Evolutionary conservation across 2,329 filamentous ascomycete genomes (phyloP).

Genomic region (Beauveria rudraprayagi): DNA sequence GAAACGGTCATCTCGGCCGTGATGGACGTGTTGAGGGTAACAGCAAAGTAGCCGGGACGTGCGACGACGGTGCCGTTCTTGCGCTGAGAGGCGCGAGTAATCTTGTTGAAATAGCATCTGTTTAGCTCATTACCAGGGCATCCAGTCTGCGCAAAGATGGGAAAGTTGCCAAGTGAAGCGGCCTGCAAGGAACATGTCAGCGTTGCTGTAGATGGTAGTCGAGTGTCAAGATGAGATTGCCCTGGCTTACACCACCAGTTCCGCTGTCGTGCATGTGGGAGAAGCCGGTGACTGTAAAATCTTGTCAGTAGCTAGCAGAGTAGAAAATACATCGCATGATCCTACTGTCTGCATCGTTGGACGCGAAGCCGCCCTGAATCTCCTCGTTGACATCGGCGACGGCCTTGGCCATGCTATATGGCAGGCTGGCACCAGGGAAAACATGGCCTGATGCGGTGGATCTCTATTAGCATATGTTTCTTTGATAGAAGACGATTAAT

Average conservation of each 20-base stretch:
- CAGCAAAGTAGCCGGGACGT: slow-evolving; percentile 53
- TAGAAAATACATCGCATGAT: neutral
- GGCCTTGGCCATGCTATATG: slow-evolving; percentile 23
- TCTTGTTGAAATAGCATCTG: slow-evolving; percentile 44
- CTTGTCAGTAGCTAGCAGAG: neutral
- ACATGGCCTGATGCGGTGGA: slow-evolving; percentile 17
- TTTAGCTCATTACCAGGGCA: slow-evolving; percentile 37
- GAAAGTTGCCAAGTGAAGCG: slow-evolving; percentile 44
- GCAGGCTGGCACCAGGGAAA: slow-evolving; percentile 21
- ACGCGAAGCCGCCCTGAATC: slow-evolving; percentile 20
- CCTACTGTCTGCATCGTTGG: slow-evolving; percentile 19
- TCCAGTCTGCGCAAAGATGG: slow-evolving; percentile 39
- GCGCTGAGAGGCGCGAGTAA: slow-evolving; percentile 37
- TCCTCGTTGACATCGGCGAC: slow-evolving; percentile 21
- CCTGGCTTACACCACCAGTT: slow-evolving; percentile 23
- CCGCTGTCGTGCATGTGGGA: slow-evolving; percentile 25
- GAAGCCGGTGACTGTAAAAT: slow-evolving; percentile 21
- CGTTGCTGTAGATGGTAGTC: neutral
- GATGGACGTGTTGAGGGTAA: slow-evolving; percentile 48
- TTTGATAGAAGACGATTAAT: neutral
- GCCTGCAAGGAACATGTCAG: slow-evolving; percentile 14
- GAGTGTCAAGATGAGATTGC: neutral
- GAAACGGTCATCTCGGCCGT: slow-evolving; percentile 55
- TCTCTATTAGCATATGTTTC: neutral
- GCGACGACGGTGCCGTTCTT: slow-evolving; percentile 44